Evolutionary conservation across 1,284 basidiomycete genomes (phyloP).

Genomic region (Leccinum glutinopallens): DNA sequence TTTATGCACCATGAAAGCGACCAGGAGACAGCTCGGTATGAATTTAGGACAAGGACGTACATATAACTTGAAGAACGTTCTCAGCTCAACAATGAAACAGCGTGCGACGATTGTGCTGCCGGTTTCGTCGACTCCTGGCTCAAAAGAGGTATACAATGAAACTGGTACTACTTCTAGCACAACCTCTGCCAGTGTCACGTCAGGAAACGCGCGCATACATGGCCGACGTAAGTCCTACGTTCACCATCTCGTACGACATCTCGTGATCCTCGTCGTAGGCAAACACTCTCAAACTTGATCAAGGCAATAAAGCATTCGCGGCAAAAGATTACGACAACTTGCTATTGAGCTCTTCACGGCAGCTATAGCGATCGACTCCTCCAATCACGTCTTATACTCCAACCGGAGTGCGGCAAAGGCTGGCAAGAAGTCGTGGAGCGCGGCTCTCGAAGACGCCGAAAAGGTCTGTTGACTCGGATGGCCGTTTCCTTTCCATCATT

Average conservation of each 20-base stretch:
- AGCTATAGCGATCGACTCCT: conserved; percentile 83
- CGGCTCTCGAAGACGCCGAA: conserved; percentile 89
- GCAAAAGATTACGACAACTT: conserved; percentile 86
- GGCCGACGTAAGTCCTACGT: too few relatives aligned
- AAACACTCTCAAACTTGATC: conserved; percentile 75
- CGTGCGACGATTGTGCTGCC: too few relatives aligned
- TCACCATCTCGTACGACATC: neutral
- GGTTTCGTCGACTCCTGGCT: too few relatives aligned
- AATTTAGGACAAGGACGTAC: too few relatives aligned
- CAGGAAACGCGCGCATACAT: too few relatives aligned
- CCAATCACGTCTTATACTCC: conserved; percentile 89
- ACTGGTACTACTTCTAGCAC: too few relatives aligned
- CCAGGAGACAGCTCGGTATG: too few relatives aligned
- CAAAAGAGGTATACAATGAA: too few relatives aligned
- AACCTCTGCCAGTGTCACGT: too few relatives aligned
- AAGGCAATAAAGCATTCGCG: conserved; percentile 95
- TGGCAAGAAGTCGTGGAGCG: conserved; percentile 78
- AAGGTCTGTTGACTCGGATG: conserved; percentile 68
- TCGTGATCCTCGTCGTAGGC: conserved; percentile 37
- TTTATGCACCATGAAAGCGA: too few relatives aligned
- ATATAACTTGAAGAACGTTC: too few relatives aligned
- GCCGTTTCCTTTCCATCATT: conserved; percentile 6
- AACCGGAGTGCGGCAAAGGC: conserved; percentile 91
- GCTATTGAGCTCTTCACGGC: conserved; percentile 88
- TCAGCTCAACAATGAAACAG: too few relatives aligned